These are phyloP conservation scores for Emergomyces pasteurianus DNA, from an alignment of 2,329 filamentous ascomycete species.

Conservation along the genomic window DNA sequence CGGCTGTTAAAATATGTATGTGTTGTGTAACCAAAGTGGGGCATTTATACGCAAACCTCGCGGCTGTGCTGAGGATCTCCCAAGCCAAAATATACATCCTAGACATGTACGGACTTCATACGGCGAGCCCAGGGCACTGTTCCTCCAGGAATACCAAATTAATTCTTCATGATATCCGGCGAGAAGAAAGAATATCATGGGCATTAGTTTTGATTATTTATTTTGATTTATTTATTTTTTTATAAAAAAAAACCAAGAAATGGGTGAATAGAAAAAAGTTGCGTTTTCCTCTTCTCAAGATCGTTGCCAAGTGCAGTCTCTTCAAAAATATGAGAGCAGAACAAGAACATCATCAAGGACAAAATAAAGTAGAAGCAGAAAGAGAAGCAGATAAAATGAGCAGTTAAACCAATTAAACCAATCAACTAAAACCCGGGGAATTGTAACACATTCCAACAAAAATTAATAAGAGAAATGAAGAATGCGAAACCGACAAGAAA, in stretches of 20 bases:
- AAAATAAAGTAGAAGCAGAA: not conserved
- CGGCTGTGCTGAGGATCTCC: not conserved
- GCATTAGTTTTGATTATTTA: not conserved
- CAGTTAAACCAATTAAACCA: not conserved
- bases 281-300: not conserved
- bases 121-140: not conserved
- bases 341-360: not conserved
- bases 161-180: not conserved
- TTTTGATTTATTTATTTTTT: too few species aligned
- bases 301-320: not conserved
- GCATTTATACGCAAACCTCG: not conserved
- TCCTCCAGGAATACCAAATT: not conserved
- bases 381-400: not conserved
- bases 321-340: not conserved
- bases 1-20: not conserved
- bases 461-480: not conserved
- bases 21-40: not conserved
- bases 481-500: not conserved
- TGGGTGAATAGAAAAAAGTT: not conserved
- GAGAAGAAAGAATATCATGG: not conserved
- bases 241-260: not conserved
- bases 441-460: not conserved
- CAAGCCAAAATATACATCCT: not conserved
- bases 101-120: too few species aligned
- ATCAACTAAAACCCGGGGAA: not conserved